These are phyloP conservation scores for Corylus heterophylla DNA, from an alignment of 306 rosid genomes.

Conservation along the genomic window DNA sequence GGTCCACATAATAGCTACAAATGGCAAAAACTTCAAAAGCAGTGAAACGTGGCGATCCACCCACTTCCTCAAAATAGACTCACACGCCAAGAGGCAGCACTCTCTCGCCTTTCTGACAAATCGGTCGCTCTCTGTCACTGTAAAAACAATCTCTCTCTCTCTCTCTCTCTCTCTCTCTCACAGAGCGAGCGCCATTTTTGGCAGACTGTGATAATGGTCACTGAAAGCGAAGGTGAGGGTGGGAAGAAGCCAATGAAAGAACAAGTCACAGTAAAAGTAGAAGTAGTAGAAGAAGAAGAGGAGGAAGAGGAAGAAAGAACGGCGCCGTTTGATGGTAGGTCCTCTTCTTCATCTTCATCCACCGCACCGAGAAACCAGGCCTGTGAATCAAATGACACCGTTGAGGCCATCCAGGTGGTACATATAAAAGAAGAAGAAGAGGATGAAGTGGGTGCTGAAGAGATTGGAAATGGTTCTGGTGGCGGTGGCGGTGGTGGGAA, in stretches of 20 bases:
- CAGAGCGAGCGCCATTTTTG: background rate
- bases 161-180: background rate
- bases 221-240: background rate
- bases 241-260: background rate
- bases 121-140: background rate
- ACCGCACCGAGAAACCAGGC: background rate
- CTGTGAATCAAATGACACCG: background rate
- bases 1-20: background rate
- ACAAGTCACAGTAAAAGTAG: background rate
- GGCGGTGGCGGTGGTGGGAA: conserved; percentile 3
- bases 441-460: conserved; percentile 11
- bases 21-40: background rate
- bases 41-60: background rate
- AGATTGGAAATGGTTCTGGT: background rate
- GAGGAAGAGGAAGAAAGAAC: conserved; percentile 3
- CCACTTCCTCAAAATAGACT: no score
- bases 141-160: background rate
- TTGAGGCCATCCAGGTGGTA: conserved; percentile 4
- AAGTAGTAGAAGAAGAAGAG: background rate
- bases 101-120: background rate
- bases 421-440: conserved; percentile 48
- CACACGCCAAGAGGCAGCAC: no score
- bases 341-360: conserved; percentile 25
- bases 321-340: conserved; percentile 1
- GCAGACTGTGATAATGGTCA: background rate